Conservation (phyloP, 2,329 filamentous ascomycete genomes). For the Penicillium capsulatum region DNA sequence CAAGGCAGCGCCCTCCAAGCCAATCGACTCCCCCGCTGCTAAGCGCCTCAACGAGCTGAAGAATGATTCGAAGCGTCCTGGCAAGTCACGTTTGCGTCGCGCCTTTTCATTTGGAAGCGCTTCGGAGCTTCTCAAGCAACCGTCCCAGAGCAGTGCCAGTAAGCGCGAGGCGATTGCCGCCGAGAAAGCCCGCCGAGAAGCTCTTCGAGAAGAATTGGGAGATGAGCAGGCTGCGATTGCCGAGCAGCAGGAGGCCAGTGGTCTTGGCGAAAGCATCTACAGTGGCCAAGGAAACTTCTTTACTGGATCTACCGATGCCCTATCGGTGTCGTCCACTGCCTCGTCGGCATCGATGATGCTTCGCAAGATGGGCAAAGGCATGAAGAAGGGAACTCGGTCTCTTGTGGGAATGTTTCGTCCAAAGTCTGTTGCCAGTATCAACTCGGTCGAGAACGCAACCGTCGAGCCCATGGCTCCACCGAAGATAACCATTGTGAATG, state of each 20-base stretch:
- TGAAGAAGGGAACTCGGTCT: constrained; percentile 89
- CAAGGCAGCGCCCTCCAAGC: constrained; percentile 31
- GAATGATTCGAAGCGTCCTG: constrained; percentile 71
- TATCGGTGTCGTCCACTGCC: constrained; percentile 53
- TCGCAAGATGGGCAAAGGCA: constrained; percentile 96
- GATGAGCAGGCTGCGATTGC: constrained; percentile 89
- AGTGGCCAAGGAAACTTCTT: constrained; percentile 80
- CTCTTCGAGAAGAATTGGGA: constrained; percentile 65
- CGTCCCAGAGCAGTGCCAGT: constrained; percentile 54
- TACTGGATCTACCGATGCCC: constrained; percentile 85
- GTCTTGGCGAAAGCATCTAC: constrained; percentile 91
- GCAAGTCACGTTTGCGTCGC: constrained; percentile 78
- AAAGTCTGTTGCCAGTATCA: constrained; percentile 79
- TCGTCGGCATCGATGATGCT: constrained; percentile 55
- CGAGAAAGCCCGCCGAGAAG: constrained; percentile 61
- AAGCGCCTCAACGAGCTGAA: constrained; percentile 84
- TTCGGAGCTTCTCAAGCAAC: constrained; percentile 77
- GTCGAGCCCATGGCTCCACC: constrained; percentile 57
- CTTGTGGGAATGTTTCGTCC: constrained; percentile 92
- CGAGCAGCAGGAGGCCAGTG: constrained; percentile 83
- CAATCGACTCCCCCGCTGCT: constrained; percentile 63
- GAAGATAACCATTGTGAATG: constrained; percentile 92
- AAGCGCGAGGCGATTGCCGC: constrained; percentile 45
- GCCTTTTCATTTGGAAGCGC: constrained; percentile 97
- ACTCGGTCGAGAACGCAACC: constrained; percentile 60